Percentiles rank a stretch among this genome's conserved stretches.
Evolutionary conservation across 257 asterid genomes (phyloP).

Genomic region (Forsythia viridissima): DNA sequence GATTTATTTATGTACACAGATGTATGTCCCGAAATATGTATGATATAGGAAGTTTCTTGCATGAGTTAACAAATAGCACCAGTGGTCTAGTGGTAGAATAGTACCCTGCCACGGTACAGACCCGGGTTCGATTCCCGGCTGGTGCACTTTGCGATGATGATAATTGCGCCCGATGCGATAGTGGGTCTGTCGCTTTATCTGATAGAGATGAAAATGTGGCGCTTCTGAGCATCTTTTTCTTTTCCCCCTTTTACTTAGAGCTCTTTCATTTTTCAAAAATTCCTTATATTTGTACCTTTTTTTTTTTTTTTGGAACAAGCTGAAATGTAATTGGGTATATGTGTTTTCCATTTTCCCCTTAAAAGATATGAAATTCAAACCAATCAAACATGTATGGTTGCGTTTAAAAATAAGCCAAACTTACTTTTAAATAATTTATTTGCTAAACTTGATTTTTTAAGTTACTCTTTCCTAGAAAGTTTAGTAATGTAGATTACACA

Average conservation of each 20-base stretch:
- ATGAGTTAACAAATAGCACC: not conserved
- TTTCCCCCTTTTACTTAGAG: not conserved
- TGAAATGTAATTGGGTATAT: not conserved
- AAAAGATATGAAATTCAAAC: too few relatives aligned
- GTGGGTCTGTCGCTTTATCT: slow-evolving; percentile 27
- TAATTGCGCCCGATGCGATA: not conserved
- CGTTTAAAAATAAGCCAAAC: not conserved
- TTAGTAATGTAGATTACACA: too few relatives aligned
- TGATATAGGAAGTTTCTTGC: too few relatives aligned
- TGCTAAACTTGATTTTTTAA: not conserved
- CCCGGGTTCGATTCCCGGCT: slow-evolving; percentile 84
- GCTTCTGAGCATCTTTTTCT: slow-evolving; percentile 19
- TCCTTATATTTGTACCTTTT: not conserved
- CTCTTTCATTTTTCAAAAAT: not conserved
- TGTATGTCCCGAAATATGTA: too few relatives aligned
- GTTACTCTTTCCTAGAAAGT: not conserved
- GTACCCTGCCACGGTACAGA: slow-evolving; percentile 83
- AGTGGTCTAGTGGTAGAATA: slow-evolving; percentile 46
- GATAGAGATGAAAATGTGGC: slow-evolving; percentile 10
- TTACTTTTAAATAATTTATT: too few relatives aligned
- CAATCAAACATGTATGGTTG: not conserved
- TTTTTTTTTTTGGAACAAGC: not conserved
- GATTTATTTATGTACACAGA: too few relatives aligned
- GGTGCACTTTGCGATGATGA: slow-evolving; percentile 50
- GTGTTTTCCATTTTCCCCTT: not conserved